Percentiles rank a stretch among this genome's conserved stretches.
phyloP scores from a whole-genome alignment of 2,329 filamentous ascomycete species.

The Penicillium sp. region DNA sequence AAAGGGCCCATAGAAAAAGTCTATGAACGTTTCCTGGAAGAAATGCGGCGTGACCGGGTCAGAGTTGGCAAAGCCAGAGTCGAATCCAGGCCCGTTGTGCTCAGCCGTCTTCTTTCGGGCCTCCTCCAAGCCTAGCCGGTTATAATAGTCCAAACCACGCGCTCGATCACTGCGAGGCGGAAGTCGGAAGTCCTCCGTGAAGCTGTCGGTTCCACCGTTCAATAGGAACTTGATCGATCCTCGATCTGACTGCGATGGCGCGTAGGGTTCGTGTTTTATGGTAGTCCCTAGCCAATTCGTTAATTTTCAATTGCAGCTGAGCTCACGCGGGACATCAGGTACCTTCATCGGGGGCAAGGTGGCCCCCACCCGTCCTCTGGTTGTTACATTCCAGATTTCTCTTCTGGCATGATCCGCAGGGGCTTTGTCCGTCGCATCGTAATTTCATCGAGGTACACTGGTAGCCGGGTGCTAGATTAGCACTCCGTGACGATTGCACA shows the following conservation, averaged over 20 bases:
- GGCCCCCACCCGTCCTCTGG: conserved; percentile 23
- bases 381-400: conserved; percentile 45
- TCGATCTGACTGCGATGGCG: conserved; percentile 39
- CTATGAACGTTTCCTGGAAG: conserved; percentile 40
- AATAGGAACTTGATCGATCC: conserved; percentile 51
- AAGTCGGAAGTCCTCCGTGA: conserved; percentile 47
- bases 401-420: conserved; percentile 48
- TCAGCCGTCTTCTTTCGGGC: conserved; percentile 1
- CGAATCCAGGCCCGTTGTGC: conserved; percentile 18
- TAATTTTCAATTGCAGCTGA: neutral
- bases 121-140: conserved; percentile 29
- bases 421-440: conserved; percentile 47
- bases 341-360: conserved; percentile 21
- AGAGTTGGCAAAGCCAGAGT: conserved; percentile 23
- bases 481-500: neutral
- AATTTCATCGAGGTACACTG: conserved; percentile 52
- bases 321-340: neutral
- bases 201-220: conserved; percentile 49
- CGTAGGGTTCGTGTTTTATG: conserved; percentile 29
- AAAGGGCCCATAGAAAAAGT: conserved; percentile 42
- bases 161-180: conserved; percentile 42
- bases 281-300: conserved; percentile 15
- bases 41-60: conserved; percentile 30
- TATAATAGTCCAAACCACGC: conserved; percentile 40
- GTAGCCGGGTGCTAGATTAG: neutral